Evolutionary conservation across 495 filamentous ascomycete genomes (phyloP).

Genomic region (Alectoria sarmentosa): DNA sequence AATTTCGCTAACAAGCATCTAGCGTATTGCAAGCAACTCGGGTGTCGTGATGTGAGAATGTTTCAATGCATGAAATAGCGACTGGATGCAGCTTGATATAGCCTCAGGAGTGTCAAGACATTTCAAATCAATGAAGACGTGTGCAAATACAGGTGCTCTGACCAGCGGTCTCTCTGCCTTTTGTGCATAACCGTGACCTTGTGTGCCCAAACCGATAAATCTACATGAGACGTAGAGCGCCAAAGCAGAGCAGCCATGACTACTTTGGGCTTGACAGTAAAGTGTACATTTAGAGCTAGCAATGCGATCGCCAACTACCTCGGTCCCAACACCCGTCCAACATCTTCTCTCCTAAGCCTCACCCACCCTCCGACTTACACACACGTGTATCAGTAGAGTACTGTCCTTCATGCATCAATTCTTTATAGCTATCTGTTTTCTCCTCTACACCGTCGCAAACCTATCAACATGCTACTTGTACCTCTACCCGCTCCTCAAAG

Average conservation of each 20-base stretch:
- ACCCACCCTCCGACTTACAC: background rate
- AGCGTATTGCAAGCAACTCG: conserved; percentile 99
- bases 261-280: background rate
- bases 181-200: background rate
- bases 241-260: background rate
- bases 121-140: conserved; percentile 4
- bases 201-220: too few species aligned
- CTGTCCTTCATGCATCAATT: conserved; percentile 12
- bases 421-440: conserved; percentile 2
- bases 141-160: background rate
- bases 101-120: background rate
- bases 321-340: background rate
- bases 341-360: background rate
- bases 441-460: conserved; percentile 30
- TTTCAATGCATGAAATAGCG: conserved; percentile 16
- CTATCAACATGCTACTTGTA: conserved; percentile 72
- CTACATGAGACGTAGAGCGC: background rate
- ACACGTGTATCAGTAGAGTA: background rate
- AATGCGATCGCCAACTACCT: background rate
- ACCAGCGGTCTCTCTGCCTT: background rate
- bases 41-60: conserved; percentile 93
- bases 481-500: conserved; percentile 74
- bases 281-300: background rate
- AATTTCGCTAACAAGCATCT: conserved; percentile 17
- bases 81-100: background rate